Conservation (phyloP, 306 rosid genomes). For the Lathyrus tuberosus region DNA sequence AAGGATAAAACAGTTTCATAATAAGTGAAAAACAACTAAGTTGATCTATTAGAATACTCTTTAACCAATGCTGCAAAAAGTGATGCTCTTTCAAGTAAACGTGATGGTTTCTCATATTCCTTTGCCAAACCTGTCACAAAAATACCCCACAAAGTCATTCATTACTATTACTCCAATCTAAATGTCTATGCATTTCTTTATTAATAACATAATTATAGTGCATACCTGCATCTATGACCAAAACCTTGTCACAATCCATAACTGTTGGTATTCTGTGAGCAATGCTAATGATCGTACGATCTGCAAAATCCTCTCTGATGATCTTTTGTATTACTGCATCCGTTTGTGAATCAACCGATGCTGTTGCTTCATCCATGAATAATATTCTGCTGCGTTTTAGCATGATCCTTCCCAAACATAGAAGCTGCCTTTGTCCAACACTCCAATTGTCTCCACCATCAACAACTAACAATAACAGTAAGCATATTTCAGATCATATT, state of each 20-base stretch:
- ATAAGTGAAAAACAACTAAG: slow-evolving; percentile 13
- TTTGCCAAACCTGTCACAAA: slow-evolving; percentile 63
- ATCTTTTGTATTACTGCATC: slow-evolving; percentile 79
- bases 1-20: slow-evolving; percentile 9
- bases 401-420: slow-evolving; percentile 86
- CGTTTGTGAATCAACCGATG: slow-evolving; percentile 91
- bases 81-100: slow-evolving; percentile 68
- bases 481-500: neutral
- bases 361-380: slow-evolving; percentile 94
- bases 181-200: neutral
- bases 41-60: slow-evolving; percentile 79
- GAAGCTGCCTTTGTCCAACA: slow-evolving; percentile 88
- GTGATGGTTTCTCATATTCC: slow-evolving; percentile 79
- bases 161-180: neutral
- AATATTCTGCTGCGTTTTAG: slow-evolving; percentile 67
- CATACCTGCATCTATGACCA: slow-evolving; percentile 83
- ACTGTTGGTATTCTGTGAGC: slow-evolving; percentile 96
- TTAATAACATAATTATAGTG: neutral
- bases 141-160: neutral
- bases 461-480: slow-evolving; percentile 48
- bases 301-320: slow-evolving; percentile 73
- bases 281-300: slow-evolving; percentile 78
- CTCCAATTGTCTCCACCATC: slow-evolving; percentile 93
- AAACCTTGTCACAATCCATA: slow-evolving; percentile 82
- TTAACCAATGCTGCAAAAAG: slow-evolving; percentile 77